Evolutionary conservation across 106 monocot genomes (phyloP), one percentile per base, ranked within the genome.

Genomic region (Triglochin maritima): DNA sequence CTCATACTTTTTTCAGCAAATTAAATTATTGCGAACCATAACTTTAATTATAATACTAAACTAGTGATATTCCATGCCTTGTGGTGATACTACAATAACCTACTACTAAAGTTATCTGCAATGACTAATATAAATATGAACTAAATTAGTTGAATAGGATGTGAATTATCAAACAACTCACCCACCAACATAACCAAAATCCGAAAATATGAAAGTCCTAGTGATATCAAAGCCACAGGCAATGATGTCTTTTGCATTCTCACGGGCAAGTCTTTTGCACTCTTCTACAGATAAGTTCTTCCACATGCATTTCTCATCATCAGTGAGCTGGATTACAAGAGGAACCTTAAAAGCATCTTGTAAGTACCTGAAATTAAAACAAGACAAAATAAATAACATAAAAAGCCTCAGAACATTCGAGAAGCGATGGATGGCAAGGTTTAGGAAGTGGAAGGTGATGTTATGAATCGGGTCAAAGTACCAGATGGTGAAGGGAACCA

Each of bases 251-350:
- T 88, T 98, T 7, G 91, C 91, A 82, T 98, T 98, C 67, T 98
- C 91, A 62, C 91, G 86, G 60, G 96, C 91, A 72, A 98, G 88
- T 61, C 96, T 85, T 83, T 79, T 76, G 65, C 84, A 69, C 68
- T 98, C 91, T 75, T 98, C 86, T 5, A 98, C 76, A 47, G 96
- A 74, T 7, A 98, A 74, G 65, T 88, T 88, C 79, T 92, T 98
- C 91, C 96, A 98, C 84, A 92, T 79, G 67, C 81, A 98, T 69
- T 98, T 98, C 69, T 98, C 96, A 78, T 98, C 96, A 75, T 98
- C 91, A 68, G 91, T 98, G 52, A 98, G 88, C 62, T 98, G 91
- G 73, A 98, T 91, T 7, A 92, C 91, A 67, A 98, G 88, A 57
- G 91, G 96, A 54, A 98, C 88, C 77, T 91, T 98, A 63, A 98